Evolutionary conservation across 805 yeast species (phyloP), one percentile per base, ranked within the genome.

Genomic region (Candida succiphila): DNA sequence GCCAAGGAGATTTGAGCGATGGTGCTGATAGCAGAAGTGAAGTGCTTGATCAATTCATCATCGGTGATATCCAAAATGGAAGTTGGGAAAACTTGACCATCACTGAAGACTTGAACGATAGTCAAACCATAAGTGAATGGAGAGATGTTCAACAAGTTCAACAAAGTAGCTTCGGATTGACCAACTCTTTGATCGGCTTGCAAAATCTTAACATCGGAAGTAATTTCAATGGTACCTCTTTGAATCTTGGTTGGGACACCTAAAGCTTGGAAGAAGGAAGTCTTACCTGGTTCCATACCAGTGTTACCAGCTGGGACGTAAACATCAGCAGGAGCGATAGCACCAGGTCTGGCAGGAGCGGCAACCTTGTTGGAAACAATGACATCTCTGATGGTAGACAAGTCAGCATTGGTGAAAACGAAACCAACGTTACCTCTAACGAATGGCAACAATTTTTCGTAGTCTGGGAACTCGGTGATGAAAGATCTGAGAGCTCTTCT

Each of bases 181-280:
- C 99, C 99, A 60, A 92, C 98, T 71, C 72, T 85, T 63, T 61
- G 60, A 60, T 85, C 84, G 46, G 80, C 78, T 46, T 72, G 77
- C 61, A 88, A 95, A 64, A 92, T 95, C 76, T 84, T 84, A 60
- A 92, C 95, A 63, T 92, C 98, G 56, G 82, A 69, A 67, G 86
- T 87, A 71, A 92, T 92, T 76, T 92, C 99, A 80, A 92, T 92
- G 73, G 96, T 87, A 92, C 99, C 99, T 84, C 99, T 88, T 71
- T 95, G 92, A 87, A 92, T 92, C 94, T 92, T 92, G 85, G 99
- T 92, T 79, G 98, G 98, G 60, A 92, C 96, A 85, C 97, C 97
- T 61, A 92, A 80, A 64, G 99, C 98, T 80, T 92, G 99, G 97
- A 92, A 92, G 94, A 92, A 92, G 65, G 98, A 92, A 62, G 99